phyloP scores from a whole-genome alignment of 257 asterid species.

The Gentiana dahurica region DNA sequence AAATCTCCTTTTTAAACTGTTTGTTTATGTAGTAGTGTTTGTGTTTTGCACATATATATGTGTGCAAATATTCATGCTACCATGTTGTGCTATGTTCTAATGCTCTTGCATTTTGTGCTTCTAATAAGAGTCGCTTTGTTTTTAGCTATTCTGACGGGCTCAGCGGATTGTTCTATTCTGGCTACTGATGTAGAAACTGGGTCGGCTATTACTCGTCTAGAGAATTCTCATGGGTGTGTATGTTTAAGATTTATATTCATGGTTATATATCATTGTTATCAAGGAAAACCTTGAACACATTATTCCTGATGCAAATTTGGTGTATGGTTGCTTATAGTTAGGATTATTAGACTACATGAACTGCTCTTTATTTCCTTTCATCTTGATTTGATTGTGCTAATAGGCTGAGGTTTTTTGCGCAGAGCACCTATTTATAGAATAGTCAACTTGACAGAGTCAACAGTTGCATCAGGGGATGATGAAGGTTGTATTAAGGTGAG shows the following conservation, averaged over 20 bases:
- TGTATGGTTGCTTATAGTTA: not conserved
- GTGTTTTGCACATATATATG: too few relatives aligned
- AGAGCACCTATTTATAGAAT: constrained; percentile 84
- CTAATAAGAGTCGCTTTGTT: constrained; percentile 8
- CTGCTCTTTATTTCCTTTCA: not conserved
- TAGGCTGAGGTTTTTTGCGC: constrained; percentile 11
- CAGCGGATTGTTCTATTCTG: constrained; percentile 81
- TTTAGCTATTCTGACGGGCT: constrained; percentile 79
- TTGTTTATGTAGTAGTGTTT: not conserved
- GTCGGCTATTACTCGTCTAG: constrained; percentile 46
- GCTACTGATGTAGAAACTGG: constrained; percentile 95
- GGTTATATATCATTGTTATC: too few relatives aligned
- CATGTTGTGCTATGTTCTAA: too few relatives aligned
- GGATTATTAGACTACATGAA: not conserved
- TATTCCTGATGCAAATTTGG: not conserved
- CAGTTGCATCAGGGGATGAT: constrained; percentile 90
- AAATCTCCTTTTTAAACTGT: not conserved
- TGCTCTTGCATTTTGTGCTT: not conserved
- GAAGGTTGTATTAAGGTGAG: constrained; percentile 80
- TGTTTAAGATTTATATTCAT: not conserved
- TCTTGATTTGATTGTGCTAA: constrained; percentile 4
- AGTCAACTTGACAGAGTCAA: constrained; percentile 68
- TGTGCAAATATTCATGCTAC: too few relatives aligned
- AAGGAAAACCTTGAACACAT: too few relatives aligned
- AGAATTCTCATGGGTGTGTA: constrained; percentile 76